Conservation (phyloP, 768 basidiomycete genomes). For the Cytidiella melzeri region DNA sequence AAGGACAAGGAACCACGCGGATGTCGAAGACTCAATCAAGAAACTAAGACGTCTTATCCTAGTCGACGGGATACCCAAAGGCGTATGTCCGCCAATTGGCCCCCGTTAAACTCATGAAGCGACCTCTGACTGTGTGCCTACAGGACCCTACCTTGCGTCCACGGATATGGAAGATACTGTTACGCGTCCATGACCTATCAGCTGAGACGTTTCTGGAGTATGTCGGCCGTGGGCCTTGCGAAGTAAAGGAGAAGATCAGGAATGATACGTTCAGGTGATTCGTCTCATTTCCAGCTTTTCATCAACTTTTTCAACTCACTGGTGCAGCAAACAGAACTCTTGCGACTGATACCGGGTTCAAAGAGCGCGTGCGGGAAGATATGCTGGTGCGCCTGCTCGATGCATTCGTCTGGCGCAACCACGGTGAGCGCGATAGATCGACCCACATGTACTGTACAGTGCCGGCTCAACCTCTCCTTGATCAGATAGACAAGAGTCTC, state of each 20-base stretch:
- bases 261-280: conserved; percentile 93
- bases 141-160: conserved; percentile 84
- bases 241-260: conserved; percentile 86
- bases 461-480: conserved; percentile 3
- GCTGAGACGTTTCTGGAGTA: conserved; percentile 71
- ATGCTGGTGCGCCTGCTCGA: conserved; percentile 96
- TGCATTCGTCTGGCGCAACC: conserved; percentile 95
- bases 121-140: background rate
- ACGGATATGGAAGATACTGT: conserved; percentile 90
- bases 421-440: conserved; percentile 43
- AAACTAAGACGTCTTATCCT: conserved; percentile 83
- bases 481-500: conserved; percentile 67
- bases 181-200: conserved; percentile 76
- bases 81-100: too few relatives aligned
- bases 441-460: background rate
- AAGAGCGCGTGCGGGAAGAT: conserved; percentile 92
- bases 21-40: conserved; percentile 79
- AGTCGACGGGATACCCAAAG: conserved; percentile 90
- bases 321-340: conserved; percentile 52
- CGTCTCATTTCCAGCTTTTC: background rate
- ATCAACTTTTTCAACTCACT: background rate
- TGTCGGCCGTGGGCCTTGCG: conserved; percentile 78
- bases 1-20: conserved; percentile 54
- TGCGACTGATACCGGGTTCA: conserved; percentile 96
- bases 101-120: too few relatives aligned